A percentile compares a stretch with the other conserved stretches of the same genome.
phyloP scores from a whole-genome alignment of 768 basidiomycete genomes.

The Kwoniella europaea region DNA sequence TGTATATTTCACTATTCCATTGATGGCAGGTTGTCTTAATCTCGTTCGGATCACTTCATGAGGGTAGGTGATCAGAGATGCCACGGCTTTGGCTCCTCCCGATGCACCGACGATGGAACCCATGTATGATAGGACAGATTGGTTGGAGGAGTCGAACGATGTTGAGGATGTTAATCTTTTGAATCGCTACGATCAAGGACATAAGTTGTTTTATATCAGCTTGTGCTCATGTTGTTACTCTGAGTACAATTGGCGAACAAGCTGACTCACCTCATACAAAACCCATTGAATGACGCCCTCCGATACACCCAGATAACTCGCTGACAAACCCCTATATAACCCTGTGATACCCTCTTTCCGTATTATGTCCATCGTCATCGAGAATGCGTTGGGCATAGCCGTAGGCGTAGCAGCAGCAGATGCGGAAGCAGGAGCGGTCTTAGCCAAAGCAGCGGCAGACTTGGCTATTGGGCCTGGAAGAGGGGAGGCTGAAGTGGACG shows the following conservation, averaged over 20 bases:
- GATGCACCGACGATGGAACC: conserved; percentile 77
- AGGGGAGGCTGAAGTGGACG: conserved; percentile 25
- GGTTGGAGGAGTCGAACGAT: conserved; percentile 15
- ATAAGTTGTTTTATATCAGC: neutral
- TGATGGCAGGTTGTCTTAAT: conserved; percentile 76
- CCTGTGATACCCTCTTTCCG: conserved; percentile 81
- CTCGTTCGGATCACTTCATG: conserved; percentile 96
- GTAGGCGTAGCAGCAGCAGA: conserved; percentile 18
- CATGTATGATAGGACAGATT: conserved; percentile 38
- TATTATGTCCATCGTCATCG: conserved; percentile 71
- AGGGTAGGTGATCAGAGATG: conserved; percentile 94
- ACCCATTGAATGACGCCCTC: conserved; percentile 98
- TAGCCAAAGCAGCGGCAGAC: conserved; percentile 38
- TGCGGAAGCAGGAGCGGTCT: conserved; percentile 17
- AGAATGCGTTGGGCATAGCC: conserved; percentile 37
- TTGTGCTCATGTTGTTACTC: neutral
- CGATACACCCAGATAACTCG: conserved; percentile 92
- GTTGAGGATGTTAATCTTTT: conserved; percentile 67
- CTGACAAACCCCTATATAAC: conserved; percentile 93
- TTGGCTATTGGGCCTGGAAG: conserved; percentile 43
- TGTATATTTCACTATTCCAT: conserved; percentile 80
- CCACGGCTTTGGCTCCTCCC: conserved; percentile 90
- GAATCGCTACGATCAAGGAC: conserved; percentile 61
- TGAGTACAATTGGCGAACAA: neutral
- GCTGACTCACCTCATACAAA: conserved; percentile 71